Conservation (phyloP, 305 asterid genomes). For the Solanum hybrid region DNA sequence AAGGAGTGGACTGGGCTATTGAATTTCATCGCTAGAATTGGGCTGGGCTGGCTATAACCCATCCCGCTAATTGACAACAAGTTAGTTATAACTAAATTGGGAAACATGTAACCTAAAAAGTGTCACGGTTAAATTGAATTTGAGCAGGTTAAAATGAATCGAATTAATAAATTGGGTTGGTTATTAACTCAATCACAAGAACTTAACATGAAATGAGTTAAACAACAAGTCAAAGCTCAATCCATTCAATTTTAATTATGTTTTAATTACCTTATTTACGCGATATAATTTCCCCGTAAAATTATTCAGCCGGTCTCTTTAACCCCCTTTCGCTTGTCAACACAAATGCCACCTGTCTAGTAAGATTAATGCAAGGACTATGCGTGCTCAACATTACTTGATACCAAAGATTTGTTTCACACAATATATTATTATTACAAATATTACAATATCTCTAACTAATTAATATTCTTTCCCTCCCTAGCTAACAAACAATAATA, state of each 20-base stretch:
- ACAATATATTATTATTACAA: not conserved
- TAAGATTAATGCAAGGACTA: not conserved
- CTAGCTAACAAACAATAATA: not conserved
- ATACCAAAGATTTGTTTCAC: not conserved
- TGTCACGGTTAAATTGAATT: not conserved
- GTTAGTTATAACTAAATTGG: not conserved
- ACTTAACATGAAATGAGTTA: not conserved
- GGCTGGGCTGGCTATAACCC: not conserved
- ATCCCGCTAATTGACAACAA: not conserved
- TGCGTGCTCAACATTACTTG: not conserved
- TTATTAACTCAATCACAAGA: not conserved
- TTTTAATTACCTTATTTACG: not conserved
- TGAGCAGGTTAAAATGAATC: fast-evolving
- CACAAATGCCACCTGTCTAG: not conserved
- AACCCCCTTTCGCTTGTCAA: not conserved
- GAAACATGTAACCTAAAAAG: not conserved
- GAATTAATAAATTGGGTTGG: not conserved
- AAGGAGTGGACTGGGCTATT: not conserved
- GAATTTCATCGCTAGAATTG: not conserved
- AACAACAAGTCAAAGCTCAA: not conserved
- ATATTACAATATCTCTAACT: not conserved
- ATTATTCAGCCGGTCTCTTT: not conserved
- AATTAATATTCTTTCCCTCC: not conserved
- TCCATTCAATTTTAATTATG: not conserved
- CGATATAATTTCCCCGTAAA: not conserved